Base-by-base conservation (phyloP, 108 stramenopile species). In the Cyclotella baltica region DNA sequence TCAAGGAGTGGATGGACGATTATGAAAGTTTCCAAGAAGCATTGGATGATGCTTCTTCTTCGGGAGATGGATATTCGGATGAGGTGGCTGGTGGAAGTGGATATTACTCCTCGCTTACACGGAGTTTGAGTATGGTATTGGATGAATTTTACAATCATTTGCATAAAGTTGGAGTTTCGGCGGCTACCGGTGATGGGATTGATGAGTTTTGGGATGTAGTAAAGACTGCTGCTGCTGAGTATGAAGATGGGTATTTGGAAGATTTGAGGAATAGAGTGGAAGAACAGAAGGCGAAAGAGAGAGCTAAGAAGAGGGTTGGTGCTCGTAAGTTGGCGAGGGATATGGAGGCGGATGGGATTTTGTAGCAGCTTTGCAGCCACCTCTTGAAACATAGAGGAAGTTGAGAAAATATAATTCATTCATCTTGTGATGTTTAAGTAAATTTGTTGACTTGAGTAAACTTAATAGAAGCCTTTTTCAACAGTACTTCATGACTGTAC, bases 101-200 rank as follows among this genome's bases (percentile, higher is more conserved):
- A 28, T 99, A 98, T 75, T 97, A 98, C 66, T 88, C 87, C 48
- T 91, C 91, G 3, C 83, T 99, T 20, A 98, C 97, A 25, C 78
- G 99, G 23, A 95, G 92, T 76, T 74, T 99, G 68, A 87, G 89
- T 23, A 77, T 99, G 50, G 97, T 97, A 23, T 73, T 99, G 61
- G 99, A 99, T 83, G 98, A 99, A 77, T 99, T 99, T 81, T 99
- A 99, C 78, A 80, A 83, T 48, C 87, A 88, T 35, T 91, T 99
- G 46, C 91, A 93, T 63, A 86, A 83, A 19, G 90, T 89, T 40
- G 94, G 90, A 23, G 98, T 99, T 2, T 94, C 93, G 10, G 97
- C 98, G 13, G 91, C 93, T 3, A 96, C 97, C 20, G 99, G 98
- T 6, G 95, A 95, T 22, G 99, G 99, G 4, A 88, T 99, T 28